Base-by-base conservation (phyloP, 2,329 filamentous ascomycete genomes). In the Chaetomium globosum region DNA sequence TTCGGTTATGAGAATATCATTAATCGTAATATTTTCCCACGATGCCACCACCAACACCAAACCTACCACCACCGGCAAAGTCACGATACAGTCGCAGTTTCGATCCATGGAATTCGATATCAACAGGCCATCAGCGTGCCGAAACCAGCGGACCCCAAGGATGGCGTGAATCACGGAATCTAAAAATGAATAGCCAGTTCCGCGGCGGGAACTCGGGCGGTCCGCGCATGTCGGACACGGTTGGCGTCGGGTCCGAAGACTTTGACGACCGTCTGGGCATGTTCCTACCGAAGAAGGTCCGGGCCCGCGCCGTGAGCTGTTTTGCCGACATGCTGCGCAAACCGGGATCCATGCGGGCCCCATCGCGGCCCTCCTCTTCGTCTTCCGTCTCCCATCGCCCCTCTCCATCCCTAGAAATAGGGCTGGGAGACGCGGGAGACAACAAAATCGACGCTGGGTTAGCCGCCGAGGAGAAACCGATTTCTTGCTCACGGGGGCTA, bases 41-140 rank as follows among this genome's bases (percentile, higher is more conserved):
- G 3, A 71, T 70, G 68, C 64, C 66, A 6, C 59, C 57, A 67
- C 28, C 67, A 74, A 64, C 77, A 73, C 58, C 63, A 39, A 62
- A 59, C 21, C 57, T 63, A 21, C 65, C 68, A 39, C 61, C 65
- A 75, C 77, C 36, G 78, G 80, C 23, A 49, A 74, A 80, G 57
- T 81, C 83, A 26, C 75, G 73, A 43, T 75, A 78, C 72, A 76
- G 77, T 30, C 77, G 77, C 43, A 73, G 74, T 65, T 90, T 89
- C 72, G 88, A 90, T 75, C 82, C 86, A 5, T 91, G 87, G 87
- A 92, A 92, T 77, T 88, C 87, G 16, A 86, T 87, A 13, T 87
- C 89, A 6, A 88, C 89, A 0, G 91, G 91, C 54, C 92, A 97
- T 75, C 93, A 96, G 77, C 84, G 87, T 49, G 86, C 90, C 51